Base-by-base conservation (phyloP, 202 grass and related monocot genomes). In the Musa balbisiana region DNA sequence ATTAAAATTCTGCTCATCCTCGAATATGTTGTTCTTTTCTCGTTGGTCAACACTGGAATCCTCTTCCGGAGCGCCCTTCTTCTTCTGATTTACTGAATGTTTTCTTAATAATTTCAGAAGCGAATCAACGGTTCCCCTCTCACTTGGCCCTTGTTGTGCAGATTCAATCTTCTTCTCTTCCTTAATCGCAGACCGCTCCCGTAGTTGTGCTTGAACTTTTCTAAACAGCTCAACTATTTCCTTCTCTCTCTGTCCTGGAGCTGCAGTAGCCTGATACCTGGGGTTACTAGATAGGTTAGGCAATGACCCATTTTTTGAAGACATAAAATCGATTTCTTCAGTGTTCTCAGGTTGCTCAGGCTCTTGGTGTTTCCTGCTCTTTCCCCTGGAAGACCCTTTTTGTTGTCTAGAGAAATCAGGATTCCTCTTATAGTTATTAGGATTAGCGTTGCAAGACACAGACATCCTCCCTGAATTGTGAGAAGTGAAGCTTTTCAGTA, bases 151-250 rank as follows among this genome's bases (percentile, higher is more conserved):
- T 81, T 67, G 74, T 55, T 83, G 90, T 83, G 82, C 71, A 84
- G 69, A 55, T 82, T 79, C 87, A 85, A 83, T 79, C 78, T 87
- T 92, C 85, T 89, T 92, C 62, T 89, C 82, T 53, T 89, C 90
- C 72, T 81, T 83, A 78, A 79, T 52, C 72, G 83, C 79, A 2
- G 82, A 74, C 67, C 78, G 78, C 6, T 77, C 78, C 73, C 90
- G 80, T 68, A 88, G 49, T 54, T 89, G 88, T 22, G 91, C 75
- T 80, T 89, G 88, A 33, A 91, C 87, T 72, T 80, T 94, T 86
- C 82, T 89, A 73, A 98, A 92, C 15, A 99, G 72, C 74, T 87
- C 80, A 43, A 92, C 79, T 24, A 92, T 92, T 58, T 93, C 90
- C 67, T 85, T 84, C 78, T 90, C 84, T 71, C 82, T 89, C 80